Evolutionary conservation across 805 yeast genomes (phyloP), one percentile per base, ranked within the genome.

Genomic region (Wickerhamiella bombiphila): DNA sequence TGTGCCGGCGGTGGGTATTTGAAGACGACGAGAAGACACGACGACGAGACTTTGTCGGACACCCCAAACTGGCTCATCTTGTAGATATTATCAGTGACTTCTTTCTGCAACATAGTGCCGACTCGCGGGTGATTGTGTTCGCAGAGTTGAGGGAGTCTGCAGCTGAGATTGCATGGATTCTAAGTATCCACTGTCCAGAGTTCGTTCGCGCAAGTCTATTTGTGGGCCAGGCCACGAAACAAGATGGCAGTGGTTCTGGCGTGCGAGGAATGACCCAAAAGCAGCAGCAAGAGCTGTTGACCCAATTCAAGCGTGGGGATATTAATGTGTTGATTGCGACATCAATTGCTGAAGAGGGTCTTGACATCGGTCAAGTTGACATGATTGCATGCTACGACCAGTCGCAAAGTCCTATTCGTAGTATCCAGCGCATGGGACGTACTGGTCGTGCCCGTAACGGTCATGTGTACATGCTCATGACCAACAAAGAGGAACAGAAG

Each of bases 331-430:
- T 91, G 16, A 94, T 91, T 4, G 95, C 97, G 3, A 91, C 99
- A 0, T 85, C 95, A 0, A 88, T 91, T 53, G 99, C 97, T 34
- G 99, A 91, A 56, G 99, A 91, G 64, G 99, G 99, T 32, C 66
- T 91, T 46, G 98, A 91, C 63, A 93, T 91, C 47, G 98, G 98
- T 22, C 96, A 93, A 55, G 99, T 91, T 37, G 98, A 91, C 57
- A 55, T 91, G 49, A 88, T 91, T 47, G 68, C 91, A 5, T 86
- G 95, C 53, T 91, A 74, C 58, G 98, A 91, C 52, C 81, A 94
- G 0, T 85, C 96, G 0, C 68, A 85, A 21, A 82, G 94, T 32
- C 96, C 97, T 0, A 88, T 91, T 40, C 81, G 93, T 42, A 85
- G 80, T 48, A 70, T 91, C 29, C 99, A 91, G 55, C 64, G 99